Base-by-base conservation (phyloP, 805 yeast species). In the Candida germanica region DNA sequence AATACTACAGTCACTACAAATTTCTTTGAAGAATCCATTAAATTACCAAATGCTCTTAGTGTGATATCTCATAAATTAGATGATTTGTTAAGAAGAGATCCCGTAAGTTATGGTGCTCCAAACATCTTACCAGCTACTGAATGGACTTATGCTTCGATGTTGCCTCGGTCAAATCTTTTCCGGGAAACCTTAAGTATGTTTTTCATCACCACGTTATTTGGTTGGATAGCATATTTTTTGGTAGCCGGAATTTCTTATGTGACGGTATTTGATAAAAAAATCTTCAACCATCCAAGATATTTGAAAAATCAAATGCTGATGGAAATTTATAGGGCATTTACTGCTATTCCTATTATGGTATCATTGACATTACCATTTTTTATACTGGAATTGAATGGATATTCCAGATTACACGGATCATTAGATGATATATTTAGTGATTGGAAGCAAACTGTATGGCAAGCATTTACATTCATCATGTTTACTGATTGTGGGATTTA, bases 401-500 rank as follows among this genome's bases (percentile, higher is more conserved):
- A 76, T 59, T 87, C 97, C 1, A 73, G 69, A 50, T 69, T 93
- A 37, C 89, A 91, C 64, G 76, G 79, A 69, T 65, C 77, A 20
- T 64, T 81, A 22, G 68, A 73, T 44, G 80, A 77, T 34, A 65
- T 77, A 17, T 74, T 73, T 16, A 91, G 89, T 36, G 86, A 87
- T 33, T 73, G 81, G 78, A 69, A 61, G 47, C 78, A 87, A 30
- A 50, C 87, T 26, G 34, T 75, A 10, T 60, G 71, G 41, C 96
- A 89, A 60, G 61, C 82, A 43, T 89, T 93, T 2, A 61, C 75
- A 20, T 91, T 91, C 64, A 75, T 93, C 47, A 74, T 93, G 71
- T 93, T 93, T 61, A 93, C 98, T 2, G 98, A 93, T 64, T 83
- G 87, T 59, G 84, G 91, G 38, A 88, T 93, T 53, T 93, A 93